These are phyloP conservation scores for Metschnikowia hibisci DNA, from an alignment of 805 yeast genomes.

Conservation along the genomic window DNA sequence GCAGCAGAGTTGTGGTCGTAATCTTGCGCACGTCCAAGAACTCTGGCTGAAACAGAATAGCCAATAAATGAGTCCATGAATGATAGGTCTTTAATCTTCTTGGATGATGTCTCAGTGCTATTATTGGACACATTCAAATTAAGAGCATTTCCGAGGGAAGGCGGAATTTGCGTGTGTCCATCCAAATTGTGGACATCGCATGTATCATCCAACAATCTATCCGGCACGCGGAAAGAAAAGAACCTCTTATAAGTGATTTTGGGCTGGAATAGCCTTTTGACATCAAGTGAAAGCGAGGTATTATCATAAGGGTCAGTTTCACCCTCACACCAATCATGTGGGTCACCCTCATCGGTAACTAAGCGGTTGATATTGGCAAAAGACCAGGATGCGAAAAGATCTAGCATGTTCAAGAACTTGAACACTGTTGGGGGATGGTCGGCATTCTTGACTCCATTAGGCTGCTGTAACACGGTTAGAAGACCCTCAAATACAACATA, in stretches of 20 bases:
- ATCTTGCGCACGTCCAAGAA: constrained; percentile 39
- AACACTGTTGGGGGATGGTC: constrained; percentile 27
- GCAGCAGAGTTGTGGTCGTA: constrained; percentile 20
- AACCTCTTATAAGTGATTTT: constrained; percentile 37
- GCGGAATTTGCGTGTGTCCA: constrained; percentile 35
- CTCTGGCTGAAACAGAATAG: constrained; percentile 38
- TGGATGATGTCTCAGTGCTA: constrained; percentile 12
- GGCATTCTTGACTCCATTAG: constrained; percentile 21
- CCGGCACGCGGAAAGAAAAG: constrained; percentile 41
- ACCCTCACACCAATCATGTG: constrained; percentile 43
- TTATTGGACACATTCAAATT: constrained; percentile 14
- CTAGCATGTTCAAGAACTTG: constrained; percentile 42
- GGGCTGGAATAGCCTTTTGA: constrained; percentile 36
- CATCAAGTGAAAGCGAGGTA: constrained; percentile 32
- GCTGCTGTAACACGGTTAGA: constrained; percentile 25
- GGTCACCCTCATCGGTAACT: constrained; percentile 29
- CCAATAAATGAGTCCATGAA: constrained; percentile 36
- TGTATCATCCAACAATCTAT: constrained; percentile 37
- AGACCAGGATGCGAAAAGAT: constrained; percentile 43
- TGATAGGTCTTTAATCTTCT: constrained; percentile 30
- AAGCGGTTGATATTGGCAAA: constrained; percentile 35
- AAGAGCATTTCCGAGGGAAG: constrained; percentile 34
- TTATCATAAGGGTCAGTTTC: constrained; percentile 41
- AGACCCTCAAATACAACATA: constrained; percentile 42
- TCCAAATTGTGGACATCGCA: constrained; percentile 35